Percentiles rank a stretch among this genome's conserved stretches.
Conservation (phyloP, 768 basidiomycete species). For the Xerocomellus intermedius region DNA sequence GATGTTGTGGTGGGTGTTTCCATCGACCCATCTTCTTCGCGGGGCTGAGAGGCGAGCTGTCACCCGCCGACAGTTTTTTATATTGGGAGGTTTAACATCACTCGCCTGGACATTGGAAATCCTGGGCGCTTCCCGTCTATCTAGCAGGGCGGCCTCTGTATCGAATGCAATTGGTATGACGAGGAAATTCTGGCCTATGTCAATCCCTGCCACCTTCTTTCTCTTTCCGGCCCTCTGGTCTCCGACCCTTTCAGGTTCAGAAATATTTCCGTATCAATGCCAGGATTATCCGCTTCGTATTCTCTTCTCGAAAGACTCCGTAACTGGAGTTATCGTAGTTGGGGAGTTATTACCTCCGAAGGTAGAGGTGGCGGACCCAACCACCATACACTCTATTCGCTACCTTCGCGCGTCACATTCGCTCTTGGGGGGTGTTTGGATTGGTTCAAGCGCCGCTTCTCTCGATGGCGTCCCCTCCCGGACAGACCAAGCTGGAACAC, state of each 20-base stretch:
- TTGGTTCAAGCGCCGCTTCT: conserved; percentile 46
- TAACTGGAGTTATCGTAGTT: conserved; percentile 83
- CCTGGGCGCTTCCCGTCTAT: background rate
- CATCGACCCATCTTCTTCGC: background rate
- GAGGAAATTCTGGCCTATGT: conserved; percentile 13
- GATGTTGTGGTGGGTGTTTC: conserved; percentile 21
- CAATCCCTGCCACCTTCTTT: conserved; percentile 35
- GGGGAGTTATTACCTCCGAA: conserved; percentile 59
- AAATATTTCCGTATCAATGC: conserved; percentile 48
- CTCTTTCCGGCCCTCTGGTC: conserved; percentile 43
- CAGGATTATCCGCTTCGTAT: conserved; percentile 59
- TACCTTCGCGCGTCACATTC: conserved; percentile 67
- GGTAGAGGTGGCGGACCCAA: conserved; percentile 28
- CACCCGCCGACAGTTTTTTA: conserved; percentile 20
- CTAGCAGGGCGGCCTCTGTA: background rate
- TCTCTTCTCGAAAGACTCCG: conserved; percentile 62
- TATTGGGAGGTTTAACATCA: conserved; percentile 19
- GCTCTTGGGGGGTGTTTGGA: conserved; percentile 78
- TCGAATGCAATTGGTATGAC: background rate
- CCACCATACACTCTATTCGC: conserved; percentile 47
- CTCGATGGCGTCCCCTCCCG: conserved; percentile 41
- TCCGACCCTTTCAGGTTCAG: conserved; percentile 57
- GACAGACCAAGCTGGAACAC: conserved; percentile 51
- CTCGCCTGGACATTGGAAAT: conserved; percentile 15
- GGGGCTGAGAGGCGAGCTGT: conserved; percentile 1